Evolutionary conservation across 768 basidiomycete genomes (phyloP), one percentile per base, ranked within the genome.

Genomic region (Daedalea quercina): DNA sequence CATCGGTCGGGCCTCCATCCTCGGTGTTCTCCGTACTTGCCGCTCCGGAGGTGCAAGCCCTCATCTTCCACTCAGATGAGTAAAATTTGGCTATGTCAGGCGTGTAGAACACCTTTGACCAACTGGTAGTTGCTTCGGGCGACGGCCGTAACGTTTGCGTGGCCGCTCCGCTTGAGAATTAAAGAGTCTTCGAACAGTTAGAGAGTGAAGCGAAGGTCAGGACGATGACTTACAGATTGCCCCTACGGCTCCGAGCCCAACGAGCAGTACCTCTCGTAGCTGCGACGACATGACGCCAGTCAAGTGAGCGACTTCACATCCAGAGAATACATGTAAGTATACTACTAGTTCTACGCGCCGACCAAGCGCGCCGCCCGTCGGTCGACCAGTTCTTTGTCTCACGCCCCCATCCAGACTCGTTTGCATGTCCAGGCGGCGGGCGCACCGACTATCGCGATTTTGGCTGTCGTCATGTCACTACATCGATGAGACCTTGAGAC

Each of bases 241-340:
- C 1, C 84, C 85, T 1, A 86, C 73, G 1, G 82, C 85, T 11
- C 85, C 84, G 55, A 81, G 79, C 1, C 82, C 81, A n/a, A 84
- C 78, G 15, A 84, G 65, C 1, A 84, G 71, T 15, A 82, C 70
- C 22, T 84, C 78, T 56, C 78, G 77, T 24, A 66, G 43, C 20
- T 54, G 57, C 46, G 51, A 24, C 28, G 42, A 40, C 50, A 51
- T 51, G 9, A 20, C 31, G 20, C 6, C 11, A 31, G 28, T n/a
- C n/a, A n/a, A n/a, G n/a, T n/a, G n/a, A n/a, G 9, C 34, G 34
- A 37, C 9, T 37, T n/a, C n/a, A 9, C 34, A n/a, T 37, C n/a
- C 34, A 37, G n/a, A n/a, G n/a, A n/a, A n/a, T n/a, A n/a, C n/a
- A n/a, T n/a, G n/a, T n/a, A n/a, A n/a, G n/a, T n/a, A n/a, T n/a